Conservation (phyloP, 306 rosid genomes). For the Geum urbanum region DNA sequence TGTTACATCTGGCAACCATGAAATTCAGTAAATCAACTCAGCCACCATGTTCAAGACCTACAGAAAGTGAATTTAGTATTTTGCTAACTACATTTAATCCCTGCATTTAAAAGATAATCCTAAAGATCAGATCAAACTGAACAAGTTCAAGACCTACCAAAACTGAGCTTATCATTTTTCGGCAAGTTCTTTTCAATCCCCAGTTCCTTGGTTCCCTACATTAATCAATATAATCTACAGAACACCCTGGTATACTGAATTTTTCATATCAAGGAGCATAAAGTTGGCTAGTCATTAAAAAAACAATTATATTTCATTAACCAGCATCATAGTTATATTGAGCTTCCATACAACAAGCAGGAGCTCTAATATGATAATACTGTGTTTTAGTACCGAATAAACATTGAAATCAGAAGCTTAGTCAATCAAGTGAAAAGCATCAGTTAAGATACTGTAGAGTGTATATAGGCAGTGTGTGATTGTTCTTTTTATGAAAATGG, state of each 20-base stretch:
- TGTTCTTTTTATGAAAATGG: background rate
- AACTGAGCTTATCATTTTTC: background rate
- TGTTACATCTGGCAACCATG: too few relatives aligned
- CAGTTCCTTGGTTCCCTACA: too few relatives aligned
- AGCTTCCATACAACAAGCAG: background rate
- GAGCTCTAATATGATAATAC: background rate
- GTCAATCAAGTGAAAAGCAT: background rate
- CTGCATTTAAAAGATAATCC: too few relatives aligned
- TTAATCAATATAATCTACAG: background rate
- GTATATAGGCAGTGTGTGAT: background rate
- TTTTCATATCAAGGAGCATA: background rate
- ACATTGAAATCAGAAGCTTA: background rate
- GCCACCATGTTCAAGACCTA: background rate
- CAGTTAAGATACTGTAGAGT: background rate
- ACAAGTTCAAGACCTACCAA: background rate
- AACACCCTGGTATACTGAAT: background rate
- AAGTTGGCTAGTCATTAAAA: background rate
- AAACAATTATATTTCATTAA: background rate
- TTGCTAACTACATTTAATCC: too few relatives aligned
- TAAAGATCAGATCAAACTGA: too few relatives aligned
- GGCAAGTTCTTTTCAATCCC: background rate
- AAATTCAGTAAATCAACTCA: background rate
- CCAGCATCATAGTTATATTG: background rate
- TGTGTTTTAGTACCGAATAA: too few relatives aligned
- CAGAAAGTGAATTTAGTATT: too few relatives aligned